Conservation (phyloP, 2,329 filamentous ascomycete genomes). For the Bipolaris victoriae region DNA sequence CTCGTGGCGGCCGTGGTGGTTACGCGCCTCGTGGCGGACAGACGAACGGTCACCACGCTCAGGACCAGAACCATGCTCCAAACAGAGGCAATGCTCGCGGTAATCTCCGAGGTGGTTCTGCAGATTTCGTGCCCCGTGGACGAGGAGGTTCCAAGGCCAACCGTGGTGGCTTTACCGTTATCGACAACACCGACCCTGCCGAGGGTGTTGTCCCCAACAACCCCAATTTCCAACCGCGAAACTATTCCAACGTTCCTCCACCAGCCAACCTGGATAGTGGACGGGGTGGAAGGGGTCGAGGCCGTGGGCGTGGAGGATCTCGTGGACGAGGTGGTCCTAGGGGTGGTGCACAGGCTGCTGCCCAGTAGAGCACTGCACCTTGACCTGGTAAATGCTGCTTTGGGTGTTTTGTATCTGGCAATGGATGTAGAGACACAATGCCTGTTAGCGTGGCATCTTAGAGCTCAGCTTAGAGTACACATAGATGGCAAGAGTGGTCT, state of each 20-base stretch:
- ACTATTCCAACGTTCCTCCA: conserved; percentile 48
- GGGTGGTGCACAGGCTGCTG: conserved; percentile 32
- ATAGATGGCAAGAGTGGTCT: conserved; percentile 2
- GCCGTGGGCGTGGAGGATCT: conserved; percentile 39
- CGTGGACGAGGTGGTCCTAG: conserved; percentile 40
- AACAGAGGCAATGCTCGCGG: conserved; percentile 40
- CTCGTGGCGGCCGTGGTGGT: conserved; percentile 48
- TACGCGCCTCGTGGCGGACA: conserved; percentile 44
- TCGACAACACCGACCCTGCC: conserved; percentile 59
- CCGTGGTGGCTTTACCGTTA: conserved; percentile 53
- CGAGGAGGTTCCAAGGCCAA: conserved; percentile 48
- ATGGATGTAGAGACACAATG: not conserved
- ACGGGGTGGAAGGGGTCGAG: conserved; percentile 40
- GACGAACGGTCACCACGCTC: conserved; percentile 32
- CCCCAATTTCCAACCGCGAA: conserved; percentile 61
- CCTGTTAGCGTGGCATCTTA: not conserved
- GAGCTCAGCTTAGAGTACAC: conserved; percentile 1
- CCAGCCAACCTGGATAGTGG: conserved; percentile 43
- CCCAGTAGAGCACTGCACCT: conserved; percentile 18
- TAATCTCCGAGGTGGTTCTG: conserved; percentile 28
- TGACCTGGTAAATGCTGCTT: not conserved
- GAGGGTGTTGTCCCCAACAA: conserved; percentile 63
- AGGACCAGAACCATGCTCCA: conserved; percentile 32
- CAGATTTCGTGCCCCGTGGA: conserved; percentile 49
- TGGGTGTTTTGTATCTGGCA: not conserved